These are phyloP conservation scores for Tolypocladium album DNA, from an alignment of 2,329 filamentous ascomycete genomes.

Conservation along the genomic window DNA sequence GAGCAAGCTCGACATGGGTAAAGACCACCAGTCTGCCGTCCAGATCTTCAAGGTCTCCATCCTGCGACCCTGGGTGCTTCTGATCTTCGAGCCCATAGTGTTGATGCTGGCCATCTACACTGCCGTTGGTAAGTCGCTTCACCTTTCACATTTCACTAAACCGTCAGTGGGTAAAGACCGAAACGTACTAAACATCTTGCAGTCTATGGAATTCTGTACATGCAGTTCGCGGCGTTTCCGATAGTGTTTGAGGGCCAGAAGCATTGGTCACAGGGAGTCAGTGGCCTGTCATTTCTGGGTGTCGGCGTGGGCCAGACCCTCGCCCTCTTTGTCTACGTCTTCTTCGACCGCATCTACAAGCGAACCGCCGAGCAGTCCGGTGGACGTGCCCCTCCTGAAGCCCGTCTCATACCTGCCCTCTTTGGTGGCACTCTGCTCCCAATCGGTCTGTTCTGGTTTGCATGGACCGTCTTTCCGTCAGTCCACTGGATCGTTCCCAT, in stretches of 20 bases:
- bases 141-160: not conserved
- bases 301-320: not conserved
- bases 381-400: not conserved
- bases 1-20: not conserved
- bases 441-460: not conserved
- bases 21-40: not conserved
- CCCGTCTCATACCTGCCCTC: not conserved
- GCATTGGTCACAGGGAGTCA: not conserved
- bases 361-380: not conserved
- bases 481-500: not conserved
- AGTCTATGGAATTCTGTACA: not conserved
- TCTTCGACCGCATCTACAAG: not conserved
- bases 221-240: not conserved
- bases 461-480: not conserved
- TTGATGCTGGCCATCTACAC: not conserved
- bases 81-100: not conserved
- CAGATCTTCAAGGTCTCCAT: not conserved
- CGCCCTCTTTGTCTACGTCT: not conserved
- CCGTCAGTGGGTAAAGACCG: not conserved
- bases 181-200: not conserved
- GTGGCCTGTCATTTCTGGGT: not conserved
- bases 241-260: not conserved
- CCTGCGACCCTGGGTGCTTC: not conserved
- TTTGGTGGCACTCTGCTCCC: not conserved
- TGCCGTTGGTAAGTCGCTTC: not conserved